Base-by-base conservation (phyloP, 129 eudicot species). In the Arctium minus region DNA sequence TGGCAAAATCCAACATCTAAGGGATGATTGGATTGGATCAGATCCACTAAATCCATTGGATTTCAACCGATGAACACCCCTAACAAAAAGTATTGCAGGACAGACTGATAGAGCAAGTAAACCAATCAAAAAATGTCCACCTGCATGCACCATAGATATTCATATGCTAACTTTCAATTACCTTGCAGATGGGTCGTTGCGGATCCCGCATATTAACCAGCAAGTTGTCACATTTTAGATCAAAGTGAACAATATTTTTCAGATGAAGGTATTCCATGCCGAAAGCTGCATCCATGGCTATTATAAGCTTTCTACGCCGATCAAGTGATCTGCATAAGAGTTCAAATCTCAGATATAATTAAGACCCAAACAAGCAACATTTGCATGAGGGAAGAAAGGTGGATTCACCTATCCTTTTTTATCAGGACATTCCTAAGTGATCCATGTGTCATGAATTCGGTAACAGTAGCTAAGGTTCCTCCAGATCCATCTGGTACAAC, bases 261-360 rank as follows among this genome's bases (percentile, higher is more conserved):
- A 89, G 80, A 86, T 94, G 98, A 90, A 94, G 81, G 86, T 94
- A 94, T 82, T 94, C 98, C 98, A 94, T 94, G 78, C 98, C 98
- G 69, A 94, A 90, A 80, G 98, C 98, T 38, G 98, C 95, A 82
- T 94, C 98, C 98, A 94, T 92, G 86, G 98, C 98, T 72, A 94
- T 88, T 71, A 92, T 86, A 81, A 94, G 98, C 93, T 90, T 94
- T 67, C 80, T 90, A 76, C 89, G 96, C 29, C 86, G 88, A 87
- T 94, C 97, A 68, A 94, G 94, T 38, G 89, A 81, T 88, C 98
- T 94, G 91, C 83, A 88, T 29, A 70, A 81, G 36, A 76, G 60
- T 12, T 33, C 36, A 36, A 74, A 73, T 29, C 65, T 64, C 79
- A 42, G 22, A 40, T 76, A 67, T 42, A 27, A 7, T 18, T 27